These are phyloP conservation scores for Spathaspora passalidarum DNA, from an alignment of 805 yeast species.

Conservation along the genomic window DNA sequence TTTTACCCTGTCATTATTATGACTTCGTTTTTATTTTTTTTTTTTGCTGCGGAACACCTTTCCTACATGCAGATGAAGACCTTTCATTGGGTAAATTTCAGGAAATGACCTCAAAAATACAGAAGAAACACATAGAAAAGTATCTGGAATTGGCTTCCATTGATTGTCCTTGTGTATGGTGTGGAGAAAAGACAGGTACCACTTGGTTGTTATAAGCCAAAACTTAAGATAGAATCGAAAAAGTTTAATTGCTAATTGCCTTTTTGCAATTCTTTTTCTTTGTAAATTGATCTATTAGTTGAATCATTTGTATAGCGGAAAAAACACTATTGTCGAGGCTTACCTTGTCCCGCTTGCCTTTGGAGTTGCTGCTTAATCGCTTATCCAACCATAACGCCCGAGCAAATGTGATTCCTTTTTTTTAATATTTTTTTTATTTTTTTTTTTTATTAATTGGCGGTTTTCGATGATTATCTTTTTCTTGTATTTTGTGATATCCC, in stretches of 20 bases:
- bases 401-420: background rate
- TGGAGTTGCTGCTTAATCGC: background rate
- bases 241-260: too few species aligned
- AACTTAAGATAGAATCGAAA: too few species aligned
- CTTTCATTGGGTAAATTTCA: background rate
- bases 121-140: background rate
- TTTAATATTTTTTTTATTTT: background rate
- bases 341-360: background rate
- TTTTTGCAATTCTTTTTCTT: too few species aligned
- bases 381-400: background rate
- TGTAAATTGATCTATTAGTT: too few species aligned
- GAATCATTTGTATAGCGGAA: background rate
- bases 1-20: background rate
- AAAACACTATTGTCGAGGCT: background rate
- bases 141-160: background rate
- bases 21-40: background rate
- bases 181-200: background rate
- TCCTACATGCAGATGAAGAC: background rate
- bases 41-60: background rate
- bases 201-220: too few species aligned
- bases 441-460: background rate
- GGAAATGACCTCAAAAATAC: background rate
- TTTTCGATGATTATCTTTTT: constrained; percentile 1
- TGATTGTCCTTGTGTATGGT: background rate
- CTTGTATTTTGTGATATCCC: background rate